Percentiles rank a stretch among this genome's conserved stretches.
phyloP scores from a whole-genome alignment of 2,329 filamentous ascomycete species.

The Ophiocordyceps camponoti-floridani region DNA sequence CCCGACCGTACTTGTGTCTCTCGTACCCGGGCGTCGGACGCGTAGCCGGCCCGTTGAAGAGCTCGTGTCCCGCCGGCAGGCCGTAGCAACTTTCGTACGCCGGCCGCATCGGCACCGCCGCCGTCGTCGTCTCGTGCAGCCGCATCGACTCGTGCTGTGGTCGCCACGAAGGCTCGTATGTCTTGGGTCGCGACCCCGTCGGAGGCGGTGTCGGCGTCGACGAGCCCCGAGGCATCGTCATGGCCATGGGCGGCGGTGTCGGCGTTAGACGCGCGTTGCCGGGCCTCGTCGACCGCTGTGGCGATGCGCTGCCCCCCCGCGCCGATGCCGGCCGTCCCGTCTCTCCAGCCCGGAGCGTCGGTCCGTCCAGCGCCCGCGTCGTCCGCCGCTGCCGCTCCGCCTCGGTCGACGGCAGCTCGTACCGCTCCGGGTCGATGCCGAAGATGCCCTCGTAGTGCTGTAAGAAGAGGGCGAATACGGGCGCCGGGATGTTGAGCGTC shows the following conservation, averaged over 20 bases:
- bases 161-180: neutral
- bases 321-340: conserved; percentile 30
- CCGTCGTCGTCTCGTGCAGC: conserved; percentile 13
- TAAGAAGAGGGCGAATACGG: conserved; percentile 83
- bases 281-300: conserved; percentile 27
- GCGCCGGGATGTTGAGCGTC: conserved; percentile 87
- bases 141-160: conserved; percentile 27
- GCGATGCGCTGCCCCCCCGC: conserved; percentile 23
- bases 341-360: no score
- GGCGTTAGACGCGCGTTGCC: conserved; percentile 21
- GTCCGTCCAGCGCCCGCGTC: neutral
- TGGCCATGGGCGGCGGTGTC: conserved; percentile 27
- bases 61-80: conserved; percentile 9
- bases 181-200: conserved; percentile 7
- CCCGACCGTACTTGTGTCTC: conserved; percentile 15
- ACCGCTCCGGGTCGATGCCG: conserved; percentile 47
- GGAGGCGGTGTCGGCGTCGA: conserved; percentile 21
- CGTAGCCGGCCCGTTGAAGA: conserved; percentile 4
- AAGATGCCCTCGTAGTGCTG: conserved; percentile 84
- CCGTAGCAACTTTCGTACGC: conserved; percentile 26
- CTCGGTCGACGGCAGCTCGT: conserved; percentile 32
- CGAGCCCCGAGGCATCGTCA: conserved; percentile 13
- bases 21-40: conserved; percentile 18
- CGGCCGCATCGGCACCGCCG: conserved; percentile 16
- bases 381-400: conserved; percentile 17